Conservation (phyloP, 352 stramenopile species). For the Globisporangium middletonii region DNA sequence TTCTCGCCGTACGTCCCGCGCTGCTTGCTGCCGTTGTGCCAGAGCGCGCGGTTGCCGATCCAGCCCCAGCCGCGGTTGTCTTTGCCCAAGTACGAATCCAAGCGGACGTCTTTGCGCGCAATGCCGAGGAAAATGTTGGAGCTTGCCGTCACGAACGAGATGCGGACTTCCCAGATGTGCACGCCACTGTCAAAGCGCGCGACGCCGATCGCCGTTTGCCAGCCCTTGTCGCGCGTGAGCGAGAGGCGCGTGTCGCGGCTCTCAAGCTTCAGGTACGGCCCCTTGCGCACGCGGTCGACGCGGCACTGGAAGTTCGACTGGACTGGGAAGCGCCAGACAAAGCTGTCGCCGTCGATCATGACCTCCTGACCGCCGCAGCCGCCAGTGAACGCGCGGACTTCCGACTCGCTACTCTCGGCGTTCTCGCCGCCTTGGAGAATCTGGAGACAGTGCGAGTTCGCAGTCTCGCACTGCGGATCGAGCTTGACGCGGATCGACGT, state of each 20-base stretch:
- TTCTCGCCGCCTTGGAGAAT: constrained; percentile 73
- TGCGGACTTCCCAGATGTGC: constrained; percentile 88
- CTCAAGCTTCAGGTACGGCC: constrained; percentile 87
- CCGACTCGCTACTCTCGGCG: constrained; percentile 49
- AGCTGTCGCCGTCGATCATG: constrained; percentile 81
- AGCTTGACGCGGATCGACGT: constrained; percentile 82
- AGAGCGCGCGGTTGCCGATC: constrained; percentile 87
- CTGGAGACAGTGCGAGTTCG: constrained; percentile 83
- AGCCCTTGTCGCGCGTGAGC: constrained; percentile 83
- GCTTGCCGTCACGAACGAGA: constrained; percentile 82
- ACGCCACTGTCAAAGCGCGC: constrained; percentile 80
- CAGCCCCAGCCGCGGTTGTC: constrained; percentile 89
- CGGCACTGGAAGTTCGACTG: constrained; percentile 88
- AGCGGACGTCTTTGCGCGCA: constrained; percentile 70
- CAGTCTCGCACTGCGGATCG: constrained; percentile 67
- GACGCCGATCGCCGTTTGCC: constrained; percentile 85
- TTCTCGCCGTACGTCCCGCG: constrained; percentile 88
- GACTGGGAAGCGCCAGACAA: constrained; percentile 84
- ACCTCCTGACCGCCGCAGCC: constrained; percentile 78
- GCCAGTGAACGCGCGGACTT: constrained; percentile 82
- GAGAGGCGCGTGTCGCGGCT: constrained; percentile 77
- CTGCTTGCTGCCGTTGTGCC: constrained; percentile 89
- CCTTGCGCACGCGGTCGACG: constrained; percentile 79
- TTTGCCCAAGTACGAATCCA: constrained; percentile 90
- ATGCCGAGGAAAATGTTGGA: constrained; percentile 89